Evolutionary conservation across 225 moss, liverwort and hornwort species (phyloP).

Genomic region (Anthoceros angustus): DNA sequence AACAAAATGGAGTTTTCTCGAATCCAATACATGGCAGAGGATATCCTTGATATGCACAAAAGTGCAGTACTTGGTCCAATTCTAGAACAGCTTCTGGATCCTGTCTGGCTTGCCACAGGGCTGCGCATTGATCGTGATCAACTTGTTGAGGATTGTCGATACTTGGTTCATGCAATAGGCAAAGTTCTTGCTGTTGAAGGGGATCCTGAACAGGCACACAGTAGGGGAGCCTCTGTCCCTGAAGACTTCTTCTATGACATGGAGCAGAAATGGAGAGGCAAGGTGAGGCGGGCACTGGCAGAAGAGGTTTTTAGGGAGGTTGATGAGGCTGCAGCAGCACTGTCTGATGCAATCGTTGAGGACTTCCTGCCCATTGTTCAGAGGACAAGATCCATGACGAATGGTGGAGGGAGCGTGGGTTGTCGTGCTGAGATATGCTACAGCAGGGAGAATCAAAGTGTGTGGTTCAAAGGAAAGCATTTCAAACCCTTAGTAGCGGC

Average conservation of each 20-base stretch:
- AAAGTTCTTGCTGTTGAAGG: constrained; percentile 51
- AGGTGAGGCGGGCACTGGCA: constrained; percentile 59
- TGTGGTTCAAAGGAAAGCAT: constrained; percentile 73
- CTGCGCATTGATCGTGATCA: constrained; percentile 65
- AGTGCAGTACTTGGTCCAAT: constrained; percentile 29
- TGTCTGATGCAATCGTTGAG: constrained; percentile 29
- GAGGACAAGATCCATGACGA: constrained; percentile 21
- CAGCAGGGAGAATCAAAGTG: constrained; percentile 49
- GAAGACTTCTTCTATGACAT: constrained; percentile 77
- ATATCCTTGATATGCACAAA: constrained; percentile 53
- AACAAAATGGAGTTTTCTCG: constrained; percentile 65
- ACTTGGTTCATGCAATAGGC: constrained; percentile 35
- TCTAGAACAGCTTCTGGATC: constrained; percentile 53
- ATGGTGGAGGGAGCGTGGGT: constrained; percentile 27
- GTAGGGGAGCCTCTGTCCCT: constrained; percentile 39
- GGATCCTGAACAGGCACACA: constrained; percentile 45
- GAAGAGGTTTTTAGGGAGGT: constrained; percentile 63
- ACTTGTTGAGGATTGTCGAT: constrained; percentile 60
- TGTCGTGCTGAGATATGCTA: constrained; percentile 53
- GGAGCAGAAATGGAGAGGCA: constrained; percentile 63
- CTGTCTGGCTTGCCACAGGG: constrained; percentile 85
- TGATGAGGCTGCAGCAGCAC: constrained; percentile 48
- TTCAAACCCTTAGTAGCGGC: constrained; percentile 27
- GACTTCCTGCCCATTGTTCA: constrained; percentile 44
- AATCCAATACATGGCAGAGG: constrained; percentile 61